These are phyloP conservation scores for Peronospora destructor DNA, from an alignment of 352 stramenopile genomes.

Conservation along the genomic window DNA sequence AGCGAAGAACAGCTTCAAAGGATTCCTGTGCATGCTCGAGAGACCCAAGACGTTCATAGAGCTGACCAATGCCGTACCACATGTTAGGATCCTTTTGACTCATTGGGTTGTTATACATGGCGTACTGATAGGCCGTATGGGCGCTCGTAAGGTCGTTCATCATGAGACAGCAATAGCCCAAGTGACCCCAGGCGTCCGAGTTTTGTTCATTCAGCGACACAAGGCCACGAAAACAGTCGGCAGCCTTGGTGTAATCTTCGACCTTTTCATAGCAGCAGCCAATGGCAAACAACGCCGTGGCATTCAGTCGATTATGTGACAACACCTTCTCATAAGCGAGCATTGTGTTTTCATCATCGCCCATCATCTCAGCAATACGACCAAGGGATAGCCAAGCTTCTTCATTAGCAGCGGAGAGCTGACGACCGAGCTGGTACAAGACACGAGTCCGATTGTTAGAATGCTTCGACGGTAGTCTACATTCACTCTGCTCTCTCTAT, in stretches of 20 bases:
- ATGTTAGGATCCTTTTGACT: slow-evolving; percentile 83
- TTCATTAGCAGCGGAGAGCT: slow-evolving; percentile 74
- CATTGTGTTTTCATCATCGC: slow-evolving; percentile 85
- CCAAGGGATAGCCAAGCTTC: slow-evolving; percentile 78
- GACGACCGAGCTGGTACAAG: slow-evolving; percentile 41
- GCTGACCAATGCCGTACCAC: slow-evolving; percentile 84
- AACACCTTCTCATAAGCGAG: slow-evolving; percentile 84
- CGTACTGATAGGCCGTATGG: slow-evolving; percentile 83
- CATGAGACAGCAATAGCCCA: slow-evolving; percentile 86
- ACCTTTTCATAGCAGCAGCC: slow-evolving; percentile 84
- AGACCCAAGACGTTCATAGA: slow-evolving; percentile 79
- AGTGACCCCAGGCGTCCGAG: slow-evolving; percentile 76
- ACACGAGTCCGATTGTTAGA: too few relatives aligned
- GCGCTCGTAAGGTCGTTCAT: slow-evolving; percentile 86
- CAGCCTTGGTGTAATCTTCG: slow-evolving; percentile 81
- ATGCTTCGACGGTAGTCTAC: too few relatives aligned
- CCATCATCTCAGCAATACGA: slow-evolving; percentile 87
- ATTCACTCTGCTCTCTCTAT: slow-evolving; percentile 8
- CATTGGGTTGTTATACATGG: slow-evolving; percentile 87
- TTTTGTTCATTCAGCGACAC: slow-evolving; percentile 82
- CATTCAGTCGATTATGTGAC: slow-evolving; percentile 83
- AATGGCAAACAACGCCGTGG: slow-evolving; percentile 74
- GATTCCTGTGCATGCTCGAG: slow-evolving; percentile 81
- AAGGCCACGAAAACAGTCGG: slow-evolving; percentile 81
- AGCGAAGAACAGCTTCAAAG: slow-evolving; percentile 78